Conservation (phyloP, 2,329 filamentous ascomycete genomes). For the Ilyonectria mors-panacis region DNA sequence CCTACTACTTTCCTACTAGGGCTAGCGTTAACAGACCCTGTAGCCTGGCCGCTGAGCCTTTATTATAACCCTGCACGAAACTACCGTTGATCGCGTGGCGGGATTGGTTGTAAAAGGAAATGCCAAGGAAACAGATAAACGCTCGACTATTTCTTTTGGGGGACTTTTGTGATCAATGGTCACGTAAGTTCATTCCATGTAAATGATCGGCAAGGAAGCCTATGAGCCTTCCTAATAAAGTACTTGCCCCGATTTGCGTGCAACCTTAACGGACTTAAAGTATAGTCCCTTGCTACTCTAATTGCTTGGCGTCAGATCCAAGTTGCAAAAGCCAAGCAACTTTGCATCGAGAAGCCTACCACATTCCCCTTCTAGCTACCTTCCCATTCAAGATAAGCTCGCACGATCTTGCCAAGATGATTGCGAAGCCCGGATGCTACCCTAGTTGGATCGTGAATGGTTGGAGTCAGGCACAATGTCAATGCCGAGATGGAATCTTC, state of each 20-base stretch:
- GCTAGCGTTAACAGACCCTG: too few species aligned
- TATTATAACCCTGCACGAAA: too few species aligned
- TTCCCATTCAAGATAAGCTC: constrained; percentile 16
- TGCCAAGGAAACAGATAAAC: too few species aligned
- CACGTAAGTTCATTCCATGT: not conserved
- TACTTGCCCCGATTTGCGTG: constrained; percentile 3
- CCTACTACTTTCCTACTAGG: too few species aligned
- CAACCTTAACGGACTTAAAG: constrained; percentile 5
- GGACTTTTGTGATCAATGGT: constrained; percentile 4
- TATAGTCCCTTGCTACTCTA: constrained; percentile 5
- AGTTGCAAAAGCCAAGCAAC: constrained; percentile 9
- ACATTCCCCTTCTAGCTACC: constrained; percentile 12
- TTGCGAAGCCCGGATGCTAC: constrained; percentile 11
- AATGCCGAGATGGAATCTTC: constrained; percentile 9
- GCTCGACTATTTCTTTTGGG: not conserved
- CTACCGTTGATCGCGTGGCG: too few species aligned
- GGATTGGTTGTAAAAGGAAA: too few species aligned
- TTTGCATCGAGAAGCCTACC: constrained; percentile 7
- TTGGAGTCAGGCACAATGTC: not conserved
- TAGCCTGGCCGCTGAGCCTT: too few species aligned
- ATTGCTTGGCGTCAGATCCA: constrained; percentile 15
- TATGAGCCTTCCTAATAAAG: constrained; percentile 24
- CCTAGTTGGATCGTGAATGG: constrained; percentile 18
- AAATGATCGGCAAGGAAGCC: not conserved
- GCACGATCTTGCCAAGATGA: constrained; percentile 6